Evolutionary conservation across 495 filamentous ascomycete species (phyloP), one percentile per base, ranked within the genome.

Genomic region (Penicillium paradoxum): DNA sequence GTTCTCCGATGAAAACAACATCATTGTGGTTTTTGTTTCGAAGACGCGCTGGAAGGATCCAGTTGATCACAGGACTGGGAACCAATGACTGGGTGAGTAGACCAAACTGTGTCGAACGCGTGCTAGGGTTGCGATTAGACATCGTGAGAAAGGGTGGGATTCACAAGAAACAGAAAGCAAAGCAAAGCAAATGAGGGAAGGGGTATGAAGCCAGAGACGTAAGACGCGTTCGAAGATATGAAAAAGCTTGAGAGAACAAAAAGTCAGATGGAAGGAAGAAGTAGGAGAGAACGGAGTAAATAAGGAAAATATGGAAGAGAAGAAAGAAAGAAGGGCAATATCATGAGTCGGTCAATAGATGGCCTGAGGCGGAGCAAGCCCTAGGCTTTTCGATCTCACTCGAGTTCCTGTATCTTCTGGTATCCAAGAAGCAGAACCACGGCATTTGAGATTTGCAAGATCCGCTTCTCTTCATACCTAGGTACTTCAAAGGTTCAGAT

Each of bases 1-100:
- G 66, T 67, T 90, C 87, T 33, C 88, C 83, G 41, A 98, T 79
- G 55, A 97, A 91, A n/a, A 91, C 84, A 55, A 97, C 87, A 75
- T 98, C 91, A 48, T 95, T 91, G 49, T 82, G 77, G 8, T 78
- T 63, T 42, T 74, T 71, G 50, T 82, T 81, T 38, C 90, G 76
- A 45, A 97, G 76, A 52, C 86, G 81, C 8, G 86, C 89, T 9
- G 92, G 91, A 11, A 96, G 68, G 33, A 97, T 88, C 68, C 81
- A 85, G 59, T 88, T 86, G 53, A 89, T 80, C 19, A 85, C 74
- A 1, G 89, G 85, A 50, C 88, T 95, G 42, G 82, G 77, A 37
- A 93, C 68, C 14, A 95, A 59, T 3, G 92, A 96, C 59, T 79
- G 82, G 2, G 88, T 86, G 24, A 97, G 75, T 25, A 97, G 43